Evolutionary conservation across 1,139 yeast species (phyloP).

Genomic region (Diutina pseudorugosa): DNA sequence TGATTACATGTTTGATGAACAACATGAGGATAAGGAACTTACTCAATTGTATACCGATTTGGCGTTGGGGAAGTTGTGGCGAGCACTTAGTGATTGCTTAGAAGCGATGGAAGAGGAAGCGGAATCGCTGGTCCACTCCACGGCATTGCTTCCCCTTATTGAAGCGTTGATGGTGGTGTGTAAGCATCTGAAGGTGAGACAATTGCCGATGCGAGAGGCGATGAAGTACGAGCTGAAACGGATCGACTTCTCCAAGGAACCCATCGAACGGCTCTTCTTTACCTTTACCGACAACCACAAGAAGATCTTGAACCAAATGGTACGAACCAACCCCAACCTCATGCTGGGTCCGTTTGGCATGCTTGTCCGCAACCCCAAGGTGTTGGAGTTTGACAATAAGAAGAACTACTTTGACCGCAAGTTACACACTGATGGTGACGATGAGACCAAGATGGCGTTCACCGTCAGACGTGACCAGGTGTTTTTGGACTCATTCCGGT

Average conservation of each 20-base stretch:
- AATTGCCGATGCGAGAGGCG: conserved; percentile 47
- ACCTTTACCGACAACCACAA: conserved; percentile 87
- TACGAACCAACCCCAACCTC: conserved; percentile 78
- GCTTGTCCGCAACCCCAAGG: conserved; percentile 79
- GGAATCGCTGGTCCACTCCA: conserved; percentile 42
- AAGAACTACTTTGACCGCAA: conserved; percentile 74
- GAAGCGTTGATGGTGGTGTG: conserved; percentile 94
- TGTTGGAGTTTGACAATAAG: conserved; percentile 90
- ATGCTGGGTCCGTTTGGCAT: conserved; percentile 96
- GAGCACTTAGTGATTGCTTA: conserved; percentile 34
- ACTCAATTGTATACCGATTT: conserved; percentile 54
- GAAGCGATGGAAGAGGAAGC: neutral
- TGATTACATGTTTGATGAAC: conserved; percentile 62
- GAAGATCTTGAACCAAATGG: conserved; percentile 84
- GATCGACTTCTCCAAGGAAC: conserved; percentile 60
- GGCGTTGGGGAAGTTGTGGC: conserved; percentile 76
- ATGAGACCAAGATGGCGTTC: conserved; percentile 41
- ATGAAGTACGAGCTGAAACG: conserved; percentile 39
- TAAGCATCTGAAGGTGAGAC: conserved; percentile 70
- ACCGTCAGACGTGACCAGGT: conserved; percentile 83
- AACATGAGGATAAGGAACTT: conserved; percentile 17
- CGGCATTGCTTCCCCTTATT: conserved; percentile 73
- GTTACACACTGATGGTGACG: conserved; percentile 37
- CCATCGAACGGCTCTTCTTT: conserved; percentile 70
- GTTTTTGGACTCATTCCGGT: conserved; percentile 79